These are phyloP conservation scores for Nannochloropsis gaditana DNA, from an alignment of 108 stramenopile species.

Conservation along the genomic window DNA sequence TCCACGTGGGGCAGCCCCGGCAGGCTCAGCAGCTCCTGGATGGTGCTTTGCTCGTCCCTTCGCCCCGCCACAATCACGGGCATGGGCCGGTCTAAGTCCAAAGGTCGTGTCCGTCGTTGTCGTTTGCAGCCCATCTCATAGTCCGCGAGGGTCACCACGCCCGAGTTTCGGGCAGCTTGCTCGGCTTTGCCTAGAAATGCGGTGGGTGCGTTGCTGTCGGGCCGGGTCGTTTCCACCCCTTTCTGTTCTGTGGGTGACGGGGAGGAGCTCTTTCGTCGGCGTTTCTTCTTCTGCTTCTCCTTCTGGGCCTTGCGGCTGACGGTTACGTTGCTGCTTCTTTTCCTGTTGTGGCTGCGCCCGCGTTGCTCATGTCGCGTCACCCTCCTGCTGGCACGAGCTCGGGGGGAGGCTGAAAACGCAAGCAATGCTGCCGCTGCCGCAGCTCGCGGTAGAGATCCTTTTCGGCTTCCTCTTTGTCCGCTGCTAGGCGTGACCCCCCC, in stretches of 20 bases:
- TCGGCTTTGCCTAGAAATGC: neutral
- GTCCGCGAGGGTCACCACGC: neutral
- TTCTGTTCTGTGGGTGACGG: neutral
- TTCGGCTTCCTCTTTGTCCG: too few species aligned
- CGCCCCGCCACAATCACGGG: neutral
- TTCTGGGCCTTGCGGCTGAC: neutral
- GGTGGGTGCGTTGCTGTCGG: neutral
- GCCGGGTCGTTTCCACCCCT: neutral
- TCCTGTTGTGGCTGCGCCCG: neutral
- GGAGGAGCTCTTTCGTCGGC: neutral
- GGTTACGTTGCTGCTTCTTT: too few species aligned
- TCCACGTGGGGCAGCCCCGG: neutral
- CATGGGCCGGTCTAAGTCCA: neutral
- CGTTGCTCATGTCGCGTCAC: neutral
- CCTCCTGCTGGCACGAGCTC: neutral
- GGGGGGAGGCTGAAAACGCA: neutral
- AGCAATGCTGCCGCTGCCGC: neutral
- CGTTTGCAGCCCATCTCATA: neutral
- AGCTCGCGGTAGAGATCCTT: neutral
- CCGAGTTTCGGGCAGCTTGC: neutral
- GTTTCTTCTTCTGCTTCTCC: neutral
- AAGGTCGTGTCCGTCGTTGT: neutral
- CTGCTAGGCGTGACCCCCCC: neutral
- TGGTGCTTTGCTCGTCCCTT: neutral
- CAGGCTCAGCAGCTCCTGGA: neutral